phyloP scores from a whole-genome alignment of 192 early-diverging fungal species.

The Coemansia sp. region DNA sequence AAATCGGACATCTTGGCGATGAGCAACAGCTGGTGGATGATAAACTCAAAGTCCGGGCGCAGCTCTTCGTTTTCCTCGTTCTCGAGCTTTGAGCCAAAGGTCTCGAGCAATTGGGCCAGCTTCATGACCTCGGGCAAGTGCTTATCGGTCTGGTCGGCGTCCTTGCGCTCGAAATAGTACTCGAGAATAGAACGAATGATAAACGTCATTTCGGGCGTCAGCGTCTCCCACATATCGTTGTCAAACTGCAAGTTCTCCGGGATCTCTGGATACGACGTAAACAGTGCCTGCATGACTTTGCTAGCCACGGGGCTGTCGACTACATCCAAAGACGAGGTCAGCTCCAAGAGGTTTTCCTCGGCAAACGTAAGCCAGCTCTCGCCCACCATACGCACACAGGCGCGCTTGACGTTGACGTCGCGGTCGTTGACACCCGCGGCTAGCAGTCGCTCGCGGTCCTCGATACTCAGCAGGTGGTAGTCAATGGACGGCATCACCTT shows the following conservation, averaged over 20 bases:
- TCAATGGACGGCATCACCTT: slow-evolving; percentile 73
- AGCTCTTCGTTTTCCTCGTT: slow-evolving; percentile 45
- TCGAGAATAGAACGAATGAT: slow-evolving; percentile 48
- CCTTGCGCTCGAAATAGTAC: slow-evolving; percentile 50
- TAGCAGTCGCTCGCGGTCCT: slow-evolving; percentile 70
- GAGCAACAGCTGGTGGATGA: slow-evolving; percentile 64
- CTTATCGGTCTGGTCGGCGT: slow-evolving; percentile 63
- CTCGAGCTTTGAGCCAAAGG: slow-evolving; percentile 46
- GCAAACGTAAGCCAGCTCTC: slow-evolving; percentile 74
- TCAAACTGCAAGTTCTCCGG: slow-evolving; percentile 60
- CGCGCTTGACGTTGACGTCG: slow-evolving; percentile 73
- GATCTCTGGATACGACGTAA: slow-evolving; percentile 65
- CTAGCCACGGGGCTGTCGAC: slow-evolving; percentile 65
- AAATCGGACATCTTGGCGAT: slow-evolving; percentile 79
- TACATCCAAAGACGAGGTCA: slow-evolving; percentile 72
- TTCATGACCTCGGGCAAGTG: slow-evolving; percentile 69
- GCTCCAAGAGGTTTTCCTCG: slow-evolving; percentile 71
- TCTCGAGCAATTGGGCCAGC: slow-evolving; percentile 51
- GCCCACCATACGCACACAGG: slow-evolving; percentile 66
- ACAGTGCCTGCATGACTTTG: slow-evolving; percentile 63
- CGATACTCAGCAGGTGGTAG: slow-evolving; percentile 66
- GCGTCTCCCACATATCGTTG: slow-evolving; percentile 53
- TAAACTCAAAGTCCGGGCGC: slow-evolving; percentile 50
- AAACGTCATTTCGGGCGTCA: slow-evolving; percentile 58
- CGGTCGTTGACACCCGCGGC: slow-evolving; percentile 79